Percentiles rank a stretch among this genome's conserved stretches.
Conservation (phyloP, 2,329 filamentous ascomycete species). For the Ramularia collo-cygni region DNA sequence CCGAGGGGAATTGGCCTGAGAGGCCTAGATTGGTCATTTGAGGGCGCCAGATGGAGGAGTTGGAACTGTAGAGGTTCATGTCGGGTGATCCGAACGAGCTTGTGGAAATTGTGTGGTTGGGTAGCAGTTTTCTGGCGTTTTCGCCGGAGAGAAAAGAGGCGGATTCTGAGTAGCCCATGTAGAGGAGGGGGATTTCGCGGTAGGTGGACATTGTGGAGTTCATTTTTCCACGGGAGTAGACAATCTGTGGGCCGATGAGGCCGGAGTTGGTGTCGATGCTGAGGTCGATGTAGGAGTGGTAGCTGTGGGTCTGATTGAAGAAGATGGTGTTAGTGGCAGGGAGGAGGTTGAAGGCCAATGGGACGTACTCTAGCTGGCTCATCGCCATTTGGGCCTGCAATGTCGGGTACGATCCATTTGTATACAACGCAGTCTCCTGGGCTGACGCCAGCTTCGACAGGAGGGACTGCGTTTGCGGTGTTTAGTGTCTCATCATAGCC, state of each 20-base stretch:
- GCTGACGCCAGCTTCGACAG: constrained; percentile 4
- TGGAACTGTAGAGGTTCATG: constrained; percentile 11
- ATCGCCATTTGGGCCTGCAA: constrained; percentile 12
- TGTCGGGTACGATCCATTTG: constrained; percentile 21
- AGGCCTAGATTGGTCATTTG: constrained; percentile 18
- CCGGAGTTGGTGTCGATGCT: constrained; percentile 21
- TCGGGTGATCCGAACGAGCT: not conserved
- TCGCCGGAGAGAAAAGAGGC: constrained; percentile 21
- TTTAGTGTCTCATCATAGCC: constrained; percentile 10
- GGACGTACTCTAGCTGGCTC: constrained; percentile 9
- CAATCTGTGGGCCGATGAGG: constrained; percentile 22
- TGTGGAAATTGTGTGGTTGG: not conserved
- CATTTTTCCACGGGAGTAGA: constrained; percentile 25
- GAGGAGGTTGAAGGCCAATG: too few species aligned
- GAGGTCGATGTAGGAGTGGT: constrained; percentile 27
- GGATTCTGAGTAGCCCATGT: constrained; percentile 22
- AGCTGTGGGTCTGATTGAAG: constrained; percentile 14
- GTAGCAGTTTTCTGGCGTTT: constrained; percentile 11
- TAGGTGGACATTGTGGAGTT: constrained; percentile 21
- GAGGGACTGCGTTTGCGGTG: constrained; percentile 16
- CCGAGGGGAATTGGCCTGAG: constrained; percentile 7
- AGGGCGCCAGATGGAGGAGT: constrained; percentile 19
- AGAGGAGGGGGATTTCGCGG: constrained; percentile 25
- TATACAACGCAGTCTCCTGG: constrained; percentile 24
- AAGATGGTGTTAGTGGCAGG: too few species aligned